phyloP scores from a whole-genome alignment of 2,329 filamentous ascomycete species.

The Chlorencoelia australis region DNA sequence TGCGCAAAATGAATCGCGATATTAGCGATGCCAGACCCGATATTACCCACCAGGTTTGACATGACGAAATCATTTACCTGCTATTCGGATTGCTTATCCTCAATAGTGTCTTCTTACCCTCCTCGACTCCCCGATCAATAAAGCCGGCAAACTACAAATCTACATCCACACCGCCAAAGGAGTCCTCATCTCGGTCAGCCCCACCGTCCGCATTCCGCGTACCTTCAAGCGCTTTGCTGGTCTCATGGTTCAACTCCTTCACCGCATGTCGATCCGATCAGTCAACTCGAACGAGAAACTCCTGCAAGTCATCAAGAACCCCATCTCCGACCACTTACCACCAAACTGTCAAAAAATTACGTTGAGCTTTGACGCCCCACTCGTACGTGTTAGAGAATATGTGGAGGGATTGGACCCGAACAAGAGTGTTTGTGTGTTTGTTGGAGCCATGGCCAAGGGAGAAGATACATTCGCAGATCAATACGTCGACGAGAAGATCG shows the following conservation, averaged over 20 bases:
- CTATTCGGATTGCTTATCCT: conserved; percentile 14
- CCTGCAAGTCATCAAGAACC: conserved; percentile 93
- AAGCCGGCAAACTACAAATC: conserved; percentile 93
- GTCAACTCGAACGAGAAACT: conserved; percentile 97
- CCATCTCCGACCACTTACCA: conserved; percentile 91
- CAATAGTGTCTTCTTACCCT: conserved; percentile 86
- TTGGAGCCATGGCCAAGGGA: conserved; percentile 97
- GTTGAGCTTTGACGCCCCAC: conserved; percentile 81
- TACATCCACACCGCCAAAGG: conserved; percentile 98
- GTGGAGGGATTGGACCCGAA: conserved; percentile 67
- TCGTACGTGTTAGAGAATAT: conserved; percentile 84
- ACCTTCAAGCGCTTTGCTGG: conserved; percentile 99
- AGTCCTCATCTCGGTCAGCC: conserved; percentile 93
- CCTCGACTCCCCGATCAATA: conserved; percentile 97
- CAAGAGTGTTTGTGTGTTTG: conserved; percentile 95
- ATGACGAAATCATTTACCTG: conserved; percentile 16
- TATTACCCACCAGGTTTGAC: conserved; percentile 90
- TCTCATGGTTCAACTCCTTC: conserved; percentile 95
- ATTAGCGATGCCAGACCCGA: conserved; percentile 96
- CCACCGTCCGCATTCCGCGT: conserved; percentile 92
- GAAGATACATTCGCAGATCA: conserved; percentile 89
- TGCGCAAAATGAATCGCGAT: conserved; percentile 99
- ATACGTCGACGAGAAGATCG: conserved; percentile 93
- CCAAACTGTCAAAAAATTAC: conserved; percentile 98
- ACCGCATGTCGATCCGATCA: conserved; percentile 89